phyloP scores from a whole-genome alignment of 2,329 filamentous ascomycete species.

The Pseudocercospora fijiensis region DNA sequence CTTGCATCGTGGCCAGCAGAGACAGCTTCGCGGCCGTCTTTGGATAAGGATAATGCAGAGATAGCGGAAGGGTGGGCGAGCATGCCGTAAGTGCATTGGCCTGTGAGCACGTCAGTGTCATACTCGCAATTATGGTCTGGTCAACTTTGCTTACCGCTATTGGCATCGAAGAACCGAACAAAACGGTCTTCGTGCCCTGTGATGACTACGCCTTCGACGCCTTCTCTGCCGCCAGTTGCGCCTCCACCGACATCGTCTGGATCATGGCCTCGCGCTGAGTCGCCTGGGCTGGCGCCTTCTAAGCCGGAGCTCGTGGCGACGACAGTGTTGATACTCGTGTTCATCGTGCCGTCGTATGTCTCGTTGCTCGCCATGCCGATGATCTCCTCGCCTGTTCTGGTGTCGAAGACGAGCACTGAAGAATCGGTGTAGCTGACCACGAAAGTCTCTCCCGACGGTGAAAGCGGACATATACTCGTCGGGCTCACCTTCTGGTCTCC shows the following conservation, averaged over 20 bases:
- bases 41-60: constrained; percentile 84
- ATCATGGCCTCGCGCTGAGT: constrained; percentile 63
- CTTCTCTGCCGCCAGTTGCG: constrained; percentile 74
- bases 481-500: constrained; percentile 61
- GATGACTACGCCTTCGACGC: constrained; percentile 88
- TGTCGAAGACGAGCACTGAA: constrained; percentile 88
- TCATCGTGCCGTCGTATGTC: constrained; percentile 84
- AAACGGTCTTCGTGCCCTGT: constrained; percentile 95
- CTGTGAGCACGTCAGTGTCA: constrained; percentile 49
- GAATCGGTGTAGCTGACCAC: constrained; percentile 92
- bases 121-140: not conserved
- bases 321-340: constrained; percentile 83
- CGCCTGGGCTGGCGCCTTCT: constrained; percentile 60
- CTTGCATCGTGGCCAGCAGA: constrained; percentile 95
- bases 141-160: constrained; percentile 73
- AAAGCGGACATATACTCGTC: constrained; percentile 90
- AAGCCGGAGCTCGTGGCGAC: constrained; percentile 76
- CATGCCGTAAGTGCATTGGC: constrained; percentile 99
- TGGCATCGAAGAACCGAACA: constrained; percentile 96
- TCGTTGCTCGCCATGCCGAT: constrained; percentile 90
- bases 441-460: constrained; percentile 78
- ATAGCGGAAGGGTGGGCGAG: constrained; percentile 92
- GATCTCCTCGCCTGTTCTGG: constrained; percentile 84
- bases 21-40: constrained; percentile 89
- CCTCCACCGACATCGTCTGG: constrained; percentile 75